Percentiles rank a stretch among this genome's conserved stretches.
These are phyloP conservation scores for Oryza nivara DNA, from an alignment of 176 grass and related monocot genomes.

Conservation along the genomic window DNA sequence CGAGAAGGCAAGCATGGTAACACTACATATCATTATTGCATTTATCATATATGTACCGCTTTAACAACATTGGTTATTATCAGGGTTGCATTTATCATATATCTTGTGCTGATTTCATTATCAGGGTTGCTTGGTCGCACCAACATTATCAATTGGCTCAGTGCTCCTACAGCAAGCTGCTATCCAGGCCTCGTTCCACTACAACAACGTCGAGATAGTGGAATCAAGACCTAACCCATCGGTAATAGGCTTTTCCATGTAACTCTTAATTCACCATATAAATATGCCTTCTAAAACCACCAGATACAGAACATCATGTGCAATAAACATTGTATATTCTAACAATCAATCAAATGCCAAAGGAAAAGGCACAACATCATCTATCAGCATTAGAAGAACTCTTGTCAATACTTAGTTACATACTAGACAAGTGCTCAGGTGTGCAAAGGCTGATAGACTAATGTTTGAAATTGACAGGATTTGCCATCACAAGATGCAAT, in stretches of 20 bases:
- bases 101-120: not conserved
- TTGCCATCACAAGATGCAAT: constrained; percentile 72
- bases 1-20: constrained; percentile 93
- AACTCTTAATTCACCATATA: not conserved
- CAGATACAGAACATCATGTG: not conserved
- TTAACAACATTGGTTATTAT: not conserved
- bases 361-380: not conserved
- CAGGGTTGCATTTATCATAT: not conserved
- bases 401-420: not conserved
- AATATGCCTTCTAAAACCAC: not conserved
- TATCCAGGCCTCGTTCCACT: constrained; percentile 94
- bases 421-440: not conserved
- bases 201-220: constrained; percentile 71
- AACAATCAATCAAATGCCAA: not conserved
- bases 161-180: constrained; percentile 94
- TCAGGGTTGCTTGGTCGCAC: constrained; percentile 79
- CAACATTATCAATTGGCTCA: constrained; percentile 84
- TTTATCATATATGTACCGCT: not conserved
- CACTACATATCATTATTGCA: not conserved
- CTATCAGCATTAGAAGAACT: not conserved
- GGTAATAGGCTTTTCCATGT: constrained; percentile 28
- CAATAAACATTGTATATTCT: not conserved
- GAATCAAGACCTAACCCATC: constrained; percentile 60
- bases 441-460: not conserved
- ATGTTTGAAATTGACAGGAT: constrained; percentile 56